phyloP scores from a whole-genome alignment of 768 basidiomycete species.

The Tricholoma sp. region DNA sequence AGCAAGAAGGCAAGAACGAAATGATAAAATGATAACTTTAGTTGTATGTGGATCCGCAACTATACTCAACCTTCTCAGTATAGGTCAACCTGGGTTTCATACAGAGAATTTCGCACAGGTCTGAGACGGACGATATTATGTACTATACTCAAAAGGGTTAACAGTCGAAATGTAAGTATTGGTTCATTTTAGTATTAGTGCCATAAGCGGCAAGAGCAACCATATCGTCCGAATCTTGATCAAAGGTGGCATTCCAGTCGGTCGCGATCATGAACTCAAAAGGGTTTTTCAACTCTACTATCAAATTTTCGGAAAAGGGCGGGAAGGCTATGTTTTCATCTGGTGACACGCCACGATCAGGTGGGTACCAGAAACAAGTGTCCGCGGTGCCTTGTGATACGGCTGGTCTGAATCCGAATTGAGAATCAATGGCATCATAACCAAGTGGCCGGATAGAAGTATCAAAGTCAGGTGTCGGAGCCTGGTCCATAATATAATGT shows the following conservation, averaged over 20 bases:
- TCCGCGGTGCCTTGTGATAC: background rate
- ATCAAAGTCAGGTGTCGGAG: background rate
- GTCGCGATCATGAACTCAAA: background rate
- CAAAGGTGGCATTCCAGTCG: background rate
- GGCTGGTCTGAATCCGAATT: constrained; percentile 11
- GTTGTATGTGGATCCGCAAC: background rate
- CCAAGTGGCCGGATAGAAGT: constrained; percentile 6
- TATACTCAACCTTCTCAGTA: background rate
- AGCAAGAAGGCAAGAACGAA: constrained; percentile 37
- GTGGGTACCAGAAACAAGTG: constrained; percentile 3
- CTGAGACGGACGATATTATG: background rate
- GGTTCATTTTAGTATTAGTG: constrained; percentile 3
- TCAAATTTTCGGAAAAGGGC: background rate
- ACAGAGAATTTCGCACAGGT: background rate
- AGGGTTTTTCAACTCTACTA: background rate
- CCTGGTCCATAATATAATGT: background rate
- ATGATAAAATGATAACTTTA: constrained; percentile 8
- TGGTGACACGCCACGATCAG: background rate
- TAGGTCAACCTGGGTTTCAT: background rate
- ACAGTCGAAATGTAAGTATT: constrained; percentile 15
- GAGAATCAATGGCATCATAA: constrained; percentile 9
- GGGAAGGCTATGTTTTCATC: background rate
- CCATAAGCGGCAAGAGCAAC: background rate
- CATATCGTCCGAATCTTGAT: background rate
- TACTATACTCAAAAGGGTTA: background rate